Evolutionary conservation across 1,284 basidiomycete species (phyloP), one percentile per base, ranked within the genome.

Genomic region (Heterobasidion parviporum): DNA sequence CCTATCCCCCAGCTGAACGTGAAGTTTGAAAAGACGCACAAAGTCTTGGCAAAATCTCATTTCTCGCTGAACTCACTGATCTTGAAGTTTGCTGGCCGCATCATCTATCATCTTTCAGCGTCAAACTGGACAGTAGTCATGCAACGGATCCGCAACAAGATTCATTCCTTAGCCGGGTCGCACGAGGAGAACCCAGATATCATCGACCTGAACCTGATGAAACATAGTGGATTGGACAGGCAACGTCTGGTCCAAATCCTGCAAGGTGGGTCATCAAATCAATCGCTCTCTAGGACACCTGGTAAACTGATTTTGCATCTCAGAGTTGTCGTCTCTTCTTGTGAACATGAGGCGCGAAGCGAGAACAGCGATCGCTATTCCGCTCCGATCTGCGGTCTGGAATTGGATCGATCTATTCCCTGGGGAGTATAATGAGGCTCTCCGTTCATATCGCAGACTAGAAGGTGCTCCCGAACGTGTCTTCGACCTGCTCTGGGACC

Each of bases 391-490:
- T 38, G 91, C 91, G 0, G 78, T 97, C 34, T 96, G 94, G 93
- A 92, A 91, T 58, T 98, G 93, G 93, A 87, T 97, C 52, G 86
- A 91, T 50, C 77, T 84, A 14, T 90, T 88, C 65, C 89, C 92
- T 0, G 72, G 76, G 10, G 92, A 98, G 65, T 97, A 87, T 67
- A 86, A 87, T 53, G 84, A 88, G 4, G 76, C 86, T 4, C 77
- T 92, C 45, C 76, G 80, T 8, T 74, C 76, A 12, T 77, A 83
- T 50, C 83, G 85, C 41, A 77, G 76, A 51, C 73, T 91, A 14
- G 93, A 94, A 57, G 89, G 89, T 50, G 83, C 84, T 0, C 85
- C 92, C 0, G 92, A 94, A 64, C 81, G 87, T 12, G 80, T 94
- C 4, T 94, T 92, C 62, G 92, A 95, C 67, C 70, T 87, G 9